Evolutionary conservation across 371 early-diverging fungal species (phyloP).

Genomic region (Caulochytrium protostelioides): DNA sequence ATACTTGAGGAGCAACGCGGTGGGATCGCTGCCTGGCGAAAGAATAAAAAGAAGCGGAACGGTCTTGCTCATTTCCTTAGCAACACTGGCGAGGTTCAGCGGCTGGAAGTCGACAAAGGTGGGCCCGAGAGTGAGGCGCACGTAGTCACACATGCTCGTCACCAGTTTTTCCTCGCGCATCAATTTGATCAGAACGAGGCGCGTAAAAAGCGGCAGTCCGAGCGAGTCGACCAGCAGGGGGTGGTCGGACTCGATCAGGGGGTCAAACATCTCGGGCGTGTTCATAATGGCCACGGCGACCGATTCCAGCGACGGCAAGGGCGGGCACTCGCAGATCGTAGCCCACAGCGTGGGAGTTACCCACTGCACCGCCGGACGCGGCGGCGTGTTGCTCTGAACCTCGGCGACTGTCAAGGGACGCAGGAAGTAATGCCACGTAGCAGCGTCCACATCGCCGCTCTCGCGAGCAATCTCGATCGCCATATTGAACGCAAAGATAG

Average conservation of each 20-base stretch:
- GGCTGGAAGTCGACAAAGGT: constrained; percentile 31
- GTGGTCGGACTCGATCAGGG: constrained; percentile 18
- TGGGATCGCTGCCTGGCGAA: constrained; percentile 32
- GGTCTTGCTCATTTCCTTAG: constrained; percentile 20
- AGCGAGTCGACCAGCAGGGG: constrained; percentile 20
- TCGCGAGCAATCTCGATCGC: constrained; percentile 27
- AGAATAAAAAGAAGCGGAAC: constrained; percentile 30
- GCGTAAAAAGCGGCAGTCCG: no score
- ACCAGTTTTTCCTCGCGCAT: constrained; percentile 31
- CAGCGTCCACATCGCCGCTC: constrained; percentile 9
- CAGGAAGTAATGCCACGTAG: constrained; percentile 29
- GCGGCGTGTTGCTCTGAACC: constrained; percentile 12
- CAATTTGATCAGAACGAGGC: constrained; percentile 25
- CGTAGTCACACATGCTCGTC: constrained; percentile 18
- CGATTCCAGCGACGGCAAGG: no score
- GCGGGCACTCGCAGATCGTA: no score
- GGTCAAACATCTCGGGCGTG: constrained; percentile 17
- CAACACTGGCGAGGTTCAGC: constrained; percentile 23
- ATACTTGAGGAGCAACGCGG: constrained; percentile 22
- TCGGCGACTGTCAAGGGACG: constrained; percentile 15
- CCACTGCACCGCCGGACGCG: constrained; percentile 16
- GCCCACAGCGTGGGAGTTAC: constrained; percentile 12
- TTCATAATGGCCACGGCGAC: no score
- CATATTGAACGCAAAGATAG: constrained; percentile 30
- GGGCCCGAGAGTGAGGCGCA: constrained; percentile 20